Conservation (phyloP, 306 rosid genomes). For the Cyamopsis tetragonoloba region DNA sequence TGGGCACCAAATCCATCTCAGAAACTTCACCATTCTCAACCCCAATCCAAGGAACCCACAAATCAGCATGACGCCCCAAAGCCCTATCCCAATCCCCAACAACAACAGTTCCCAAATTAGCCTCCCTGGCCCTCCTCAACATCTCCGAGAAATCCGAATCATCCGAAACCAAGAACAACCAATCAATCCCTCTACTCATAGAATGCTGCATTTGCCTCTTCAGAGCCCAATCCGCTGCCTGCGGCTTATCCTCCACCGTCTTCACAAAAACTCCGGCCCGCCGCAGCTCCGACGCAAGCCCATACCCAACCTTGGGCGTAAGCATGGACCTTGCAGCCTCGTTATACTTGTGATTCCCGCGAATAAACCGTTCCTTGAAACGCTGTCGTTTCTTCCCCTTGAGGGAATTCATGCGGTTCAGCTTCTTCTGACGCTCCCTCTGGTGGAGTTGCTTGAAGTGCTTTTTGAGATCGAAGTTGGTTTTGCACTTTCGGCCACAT, state of each 20-base stretch:
- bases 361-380: constrained; percentile 45
- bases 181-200: constrained; percentile 75
- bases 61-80: constrained; percentile 66
- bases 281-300: constrained; percentile 71
- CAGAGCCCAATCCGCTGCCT: constrained; percentile 87
- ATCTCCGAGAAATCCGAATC: constrained; percentile 78
- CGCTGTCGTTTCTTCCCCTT: constrained; percentile 74
- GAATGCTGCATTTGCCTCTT: constrained; percentile 87
- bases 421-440: constrained; percentile 72
- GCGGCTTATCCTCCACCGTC: constrained; percentile 80
- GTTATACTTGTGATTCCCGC: constrained; percentile 53
- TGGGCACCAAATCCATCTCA: constrained; percentile 49
- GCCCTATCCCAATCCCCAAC: constrained; percentile 77
- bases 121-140: constrained; percentile 71
- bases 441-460: constrained; percentile 72
- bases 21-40: constrained; percentile 73
- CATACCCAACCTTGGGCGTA: constrained; percentile 69
- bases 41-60: constrained; percentile 85
- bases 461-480: constrained; percentile 55
- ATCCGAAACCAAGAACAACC: constrained; percentile 80
- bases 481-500: constrained; percentile 64
- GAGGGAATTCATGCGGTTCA: constrained; percentile 44
- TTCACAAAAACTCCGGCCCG: constrained; percentile 85
- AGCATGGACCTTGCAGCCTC: constrained; percentile 59
- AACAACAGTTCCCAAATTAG: constrained; percentile 73